Evolutionary conservation across 2,329 filamentous ascomycete species (phyloP).

Genomic region (Paecilomyces variotii): DNA sequence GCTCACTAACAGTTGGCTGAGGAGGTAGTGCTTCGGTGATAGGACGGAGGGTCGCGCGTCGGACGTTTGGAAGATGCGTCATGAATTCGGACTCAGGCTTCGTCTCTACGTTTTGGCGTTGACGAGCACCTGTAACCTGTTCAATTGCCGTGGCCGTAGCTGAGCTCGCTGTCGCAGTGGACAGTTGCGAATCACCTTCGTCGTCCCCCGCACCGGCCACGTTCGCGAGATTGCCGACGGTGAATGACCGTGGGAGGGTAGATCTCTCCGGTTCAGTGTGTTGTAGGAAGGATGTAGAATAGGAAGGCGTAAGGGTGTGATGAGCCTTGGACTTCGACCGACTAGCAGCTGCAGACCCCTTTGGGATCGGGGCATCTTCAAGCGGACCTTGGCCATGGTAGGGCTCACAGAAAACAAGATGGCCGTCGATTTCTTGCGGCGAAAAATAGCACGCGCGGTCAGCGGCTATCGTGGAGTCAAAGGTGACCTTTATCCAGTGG

Average conservation of each 20-base stretch:
- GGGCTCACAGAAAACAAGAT: conserved; percentile 62
- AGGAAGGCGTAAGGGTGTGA: conserved; percentile 27
- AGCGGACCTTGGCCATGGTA: conserved; percentile 59
- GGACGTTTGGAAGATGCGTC: conserved; percentile 58
- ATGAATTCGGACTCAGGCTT: conserved; percentile 39
- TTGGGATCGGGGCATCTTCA: conserved; percentile 56
- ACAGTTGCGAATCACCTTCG: conserved; percentile 24
- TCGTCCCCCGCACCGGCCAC: conserved; percentile 17
- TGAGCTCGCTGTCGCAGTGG: conserved; percentile 35
- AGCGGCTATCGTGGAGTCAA: conserved; percentile 64
- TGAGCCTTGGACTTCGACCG: conserved; percentile 20
- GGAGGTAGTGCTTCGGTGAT: conserved; percentile 64
- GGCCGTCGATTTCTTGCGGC: conserved; percentile 63
- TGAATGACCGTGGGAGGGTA: conserved; percentile 34
- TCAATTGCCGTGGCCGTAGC: conserved; percentile 27
- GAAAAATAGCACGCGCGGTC: conserved; percentile 62
- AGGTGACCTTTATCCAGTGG: conserved; percentile 88
- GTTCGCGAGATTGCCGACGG: conserved; percentile 27
- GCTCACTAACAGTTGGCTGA: conserved; percentile 57
- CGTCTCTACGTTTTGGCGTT: conserved; percentile 18
- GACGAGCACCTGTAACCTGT: conserved; percentile 15
- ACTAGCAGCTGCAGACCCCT: conserved; percentile 27
- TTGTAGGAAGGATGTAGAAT: conserved; percentile 27
- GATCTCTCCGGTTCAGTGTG: conserved; percentile 24
- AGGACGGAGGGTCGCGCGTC: conserved; percentile 56